Evolutionary conservation across 768 basidiomycete genomes (phyloP), one percentile per base, ranked within the genome.

Genomic region (Lactifluus volemus): DNA sequence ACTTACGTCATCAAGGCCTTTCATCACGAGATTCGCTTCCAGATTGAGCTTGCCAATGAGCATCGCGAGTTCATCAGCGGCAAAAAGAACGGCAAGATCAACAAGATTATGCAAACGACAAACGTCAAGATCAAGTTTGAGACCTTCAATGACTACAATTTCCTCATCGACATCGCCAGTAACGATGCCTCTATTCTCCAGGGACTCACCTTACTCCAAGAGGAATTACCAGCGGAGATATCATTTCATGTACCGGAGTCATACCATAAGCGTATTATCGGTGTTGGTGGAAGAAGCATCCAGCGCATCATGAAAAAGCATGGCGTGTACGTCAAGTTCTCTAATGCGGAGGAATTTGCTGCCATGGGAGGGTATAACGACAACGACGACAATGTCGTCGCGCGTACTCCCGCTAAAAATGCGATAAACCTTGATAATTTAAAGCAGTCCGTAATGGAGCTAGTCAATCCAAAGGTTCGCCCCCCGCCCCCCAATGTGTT

Each of bases 221-320:
- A 98, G 72, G 96, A 99, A 72, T 77, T 99, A n/a, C 96, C 96
- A 3, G 93, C 96, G 25, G 96, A 99, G 73, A 91, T 97, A 32
- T 96, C 93, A 29, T 99, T 99, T 82, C 94, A 98, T 73, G 93
- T 99, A 12, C 96, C 96, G 36, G 96, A 99, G 74, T 85, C 86
- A 49, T 98, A 98, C 71, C 96, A 98, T 78, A 98, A 98, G 73
- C 89, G 97, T 63, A 99, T 99, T 71, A 99, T 99, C 66, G 96
- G 96, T 62, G 95, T 98, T 39, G 95, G 93, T 38, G 96, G 96
- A 32, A 86, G 94, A 69, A 98, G 93, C 74, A 98, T 99, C 61
- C 96, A 98, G 73, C 84, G 93, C 61, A 98, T 99, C 74, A 99
- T 99, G 96, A 98, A 98, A 78, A 93, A 96, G 72, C 97, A 89